A percentile compares a stretch with the other conserved stretches of the same genome.
These are phyloP conservation scores for Chenopodium formosanum DNA, from an alignment of 148 eudicot species.

Conservation along the genomic window DNA sequence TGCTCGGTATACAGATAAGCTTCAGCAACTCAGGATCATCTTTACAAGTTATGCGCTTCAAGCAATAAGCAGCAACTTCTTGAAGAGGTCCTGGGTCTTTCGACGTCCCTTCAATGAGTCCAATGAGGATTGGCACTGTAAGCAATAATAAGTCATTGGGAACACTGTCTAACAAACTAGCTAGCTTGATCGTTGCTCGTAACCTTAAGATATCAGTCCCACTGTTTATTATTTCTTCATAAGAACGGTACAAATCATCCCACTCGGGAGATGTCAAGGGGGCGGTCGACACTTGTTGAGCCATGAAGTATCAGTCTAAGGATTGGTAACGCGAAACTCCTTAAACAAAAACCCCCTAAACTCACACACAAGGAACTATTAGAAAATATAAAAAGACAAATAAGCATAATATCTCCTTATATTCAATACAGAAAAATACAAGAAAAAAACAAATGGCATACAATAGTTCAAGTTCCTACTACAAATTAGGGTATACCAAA, in stretches of 20 bases:
- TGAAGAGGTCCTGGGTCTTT: conserved; percentile 20
- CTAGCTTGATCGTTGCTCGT: conserved; percentile 39
- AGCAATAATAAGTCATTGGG: conserved; percentile 40
- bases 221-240: conserved; percentile 30
- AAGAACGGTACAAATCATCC: conserved; percentile 39
- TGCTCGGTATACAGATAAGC: conserved; percentile 39
- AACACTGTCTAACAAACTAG: conserved; percentile 29
- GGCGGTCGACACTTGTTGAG: conserved; percentile 16
- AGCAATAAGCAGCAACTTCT: conserved; percentile 43
- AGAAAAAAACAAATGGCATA: no score
- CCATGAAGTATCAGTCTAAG: conserved; percentile 14
- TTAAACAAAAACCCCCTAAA: neutral
- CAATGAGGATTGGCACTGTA: conserved; percentile 37
- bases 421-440: no score
- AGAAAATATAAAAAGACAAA: neutral
- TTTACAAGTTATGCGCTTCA: conserved; percentile 41
- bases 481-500: no score
- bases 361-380: neutral
- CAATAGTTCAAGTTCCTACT: no score
- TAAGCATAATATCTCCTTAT: no score
- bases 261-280: conserved; percentile 34
- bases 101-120: conserved; percentile 29
- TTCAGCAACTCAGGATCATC: conserved; percentile 44
- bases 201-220: conserved; percentile 30
- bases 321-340: neutral